Evolutionary conservation across 306 rosid species (phyloP), one percentile per base, ranked within the genome.

Genomic region (Medicago lupulina): DNA sequence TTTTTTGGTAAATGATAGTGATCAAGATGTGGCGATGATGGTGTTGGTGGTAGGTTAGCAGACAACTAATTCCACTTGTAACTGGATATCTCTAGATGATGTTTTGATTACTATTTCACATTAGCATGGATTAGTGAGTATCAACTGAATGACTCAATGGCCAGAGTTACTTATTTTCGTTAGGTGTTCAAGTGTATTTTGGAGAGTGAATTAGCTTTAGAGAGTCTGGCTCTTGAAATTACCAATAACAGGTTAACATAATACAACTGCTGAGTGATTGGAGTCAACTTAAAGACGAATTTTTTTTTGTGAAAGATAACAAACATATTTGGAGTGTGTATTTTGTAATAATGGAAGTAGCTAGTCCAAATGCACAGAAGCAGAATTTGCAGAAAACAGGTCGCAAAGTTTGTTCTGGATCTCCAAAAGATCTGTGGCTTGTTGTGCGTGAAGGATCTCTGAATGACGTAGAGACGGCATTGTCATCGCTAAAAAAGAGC

Each of bases 391-490:
- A 79, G 53, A 17, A 83, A 28, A 44, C 83, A 13, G 76, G 84
- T 76, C 90, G 89, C 65, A 91, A 86, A 80, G 58, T 16, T 76
- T 79, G 80, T 6, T 44, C 71, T 60, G 85, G 83, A 53, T 70
- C 85, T 23, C 87, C 71, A 57, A 91, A 86, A 76, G 91, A 92
- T 72, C 61, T 95, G 63, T 92, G 97, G 92, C 80, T 84, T 76
- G 87, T 80, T 64, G 96, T 90, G 76, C 87, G 80, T 62, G 89
- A 84, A 81, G 98, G 98, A n/a, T 89, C 96, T 47, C 75, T 92
- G 75, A 79, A 81, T 18, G 93, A 92, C 62, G 88, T 92, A 65
- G 98, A 95, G 85, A 71, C 74, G 31, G 88, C 90, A 61, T 83
- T 95, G 83, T 86, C 85, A 38, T 47, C 80, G 13, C 49, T 89